Percentiles rank a stretch among this genome's conserved stretches.
Conservation (phyloP, 768 basidiomycete genomes). For the Cystofilobasidium macerans region DNA sequence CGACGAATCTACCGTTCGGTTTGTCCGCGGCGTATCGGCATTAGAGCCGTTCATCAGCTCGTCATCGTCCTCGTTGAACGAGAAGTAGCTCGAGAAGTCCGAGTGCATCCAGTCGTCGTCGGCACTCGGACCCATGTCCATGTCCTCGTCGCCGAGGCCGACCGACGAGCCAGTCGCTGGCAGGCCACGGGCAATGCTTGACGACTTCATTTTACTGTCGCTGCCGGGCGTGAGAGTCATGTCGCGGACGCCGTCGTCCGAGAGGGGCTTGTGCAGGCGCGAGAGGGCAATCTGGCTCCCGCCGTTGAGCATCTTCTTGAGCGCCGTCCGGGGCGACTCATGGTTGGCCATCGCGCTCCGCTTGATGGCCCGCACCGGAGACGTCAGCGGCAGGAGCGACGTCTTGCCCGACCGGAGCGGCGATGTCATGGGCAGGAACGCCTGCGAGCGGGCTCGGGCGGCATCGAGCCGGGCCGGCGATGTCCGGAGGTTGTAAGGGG, state of each 20-base stretch:
- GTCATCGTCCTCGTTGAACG: constrained; percentile 9
- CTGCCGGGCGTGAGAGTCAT: not conserved
- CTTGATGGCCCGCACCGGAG: constrained; percentile 7
- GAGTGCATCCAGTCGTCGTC: constrained; percentile 20
- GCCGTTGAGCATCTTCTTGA: constrained; percentile 22
- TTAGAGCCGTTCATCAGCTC: constrained; percentile 5
- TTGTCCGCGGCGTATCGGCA: constrained; percentile 12
- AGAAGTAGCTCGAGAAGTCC: constrained; percentile 22
- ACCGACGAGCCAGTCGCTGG: constrained; percentile 4
- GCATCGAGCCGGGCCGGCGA: constrained; percentile 1
- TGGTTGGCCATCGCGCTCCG: not conserved
- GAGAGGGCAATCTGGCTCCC: constrained; percentile 12
- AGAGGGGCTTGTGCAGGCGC: constrained; percentile 19
- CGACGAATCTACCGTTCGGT: constrained; percentile 13
- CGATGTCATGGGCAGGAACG: constrained; percentile 18
- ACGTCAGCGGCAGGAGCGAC: not conserved
- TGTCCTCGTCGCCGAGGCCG: constrained; percentile 1
- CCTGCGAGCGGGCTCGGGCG: not conserved
- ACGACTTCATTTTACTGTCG: not conserved
- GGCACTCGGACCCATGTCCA: not conserved
- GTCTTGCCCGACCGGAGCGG: constrained; percentile 3
- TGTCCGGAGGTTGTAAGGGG: not conserved
- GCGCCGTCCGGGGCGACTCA: constrained; percentile 19
- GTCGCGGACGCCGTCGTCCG: constrained; percentile 17
- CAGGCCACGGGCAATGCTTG: constrained; percentile 5